Evolutionary conservation across 352 stramenopile genomes (phyloP).

Genomic region (Phytophthora niederhauseri): DNA sequence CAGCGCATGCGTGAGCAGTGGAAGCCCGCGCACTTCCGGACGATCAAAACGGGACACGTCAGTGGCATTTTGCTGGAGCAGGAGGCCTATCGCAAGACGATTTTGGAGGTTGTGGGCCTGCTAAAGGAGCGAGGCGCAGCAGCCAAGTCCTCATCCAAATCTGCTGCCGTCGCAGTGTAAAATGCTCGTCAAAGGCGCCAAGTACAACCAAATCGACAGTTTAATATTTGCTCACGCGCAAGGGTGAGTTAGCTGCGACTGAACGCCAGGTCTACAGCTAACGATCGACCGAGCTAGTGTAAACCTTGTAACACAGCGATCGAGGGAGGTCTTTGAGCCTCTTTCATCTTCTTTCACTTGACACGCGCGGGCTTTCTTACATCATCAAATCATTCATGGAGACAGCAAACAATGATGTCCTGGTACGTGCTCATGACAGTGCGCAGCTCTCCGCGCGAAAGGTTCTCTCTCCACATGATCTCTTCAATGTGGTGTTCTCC

Average conservation of each 20-base stretch:
- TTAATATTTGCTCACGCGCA: constrained; percentile 9
- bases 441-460: constrained; percentile 79
- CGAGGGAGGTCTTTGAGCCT: not conserved
- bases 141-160: constrained; percentile 18
- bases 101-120: constrained; percentile 61
- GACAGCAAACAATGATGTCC: constrained; percentile 83
- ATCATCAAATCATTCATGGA: constrained; percentile 60
- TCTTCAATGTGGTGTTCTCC: constrained; percentile 88
- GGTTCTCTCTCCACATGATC: constrained; percentile 91
- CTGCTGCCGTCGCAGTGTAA: constrained; percentile 11
- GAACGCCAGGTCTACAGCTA: constrained; percentile 15
- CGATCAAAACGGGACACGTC: constrained; percentile 75
- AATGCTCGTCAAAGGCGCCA: not conserved
- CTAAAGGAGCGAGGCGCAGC: constrained; percentile 29
- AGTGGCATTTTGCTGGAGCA: constrained; percentile 82
- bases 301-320: constrained; percentile 4
- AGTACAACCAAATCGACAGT: constrained; percentile 2
- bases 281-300: not conserved
- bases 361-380: not conserved
- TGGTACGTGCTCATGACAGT: constrained; percentile 87
- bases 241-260: constrained; percentile 3
- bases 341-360: constrained; percentile 1
- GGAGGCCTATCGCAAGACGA: constrained; percentile 70
- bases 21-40: constrained; percentile 58
- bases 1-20: constrained; percentile 67